Base-by-base conservation (phyloP, 2,329 filamentous ascomycete species). In the Aaosphaeria pasadenensis region DNA sequence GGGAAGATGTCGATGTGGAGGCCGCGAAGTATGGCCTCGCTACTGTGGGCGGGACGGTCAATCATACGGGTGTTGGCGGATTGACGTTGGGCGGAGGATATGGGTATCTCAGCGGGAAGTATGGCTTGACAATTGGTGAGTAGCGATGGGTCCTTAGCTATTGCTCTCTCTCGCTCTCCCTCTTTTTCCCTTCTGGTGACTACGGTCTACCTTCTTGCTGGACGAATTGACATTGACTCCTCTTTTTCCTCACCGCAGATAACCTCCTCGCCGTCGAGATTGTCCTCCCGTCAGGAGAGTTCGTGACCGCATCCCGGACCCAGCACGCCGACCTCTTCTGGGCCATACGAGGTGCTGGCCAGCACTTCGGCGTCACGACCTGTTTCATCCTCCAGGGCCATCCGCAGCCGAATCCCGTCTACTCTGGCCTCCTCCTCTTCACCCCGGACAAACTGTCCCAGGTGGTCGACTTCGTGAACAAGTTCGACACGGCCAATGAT, bases 41-140 rank as follows among this genome's bases (percentile, higher is more conserved):
- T 2, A 81, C 81, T 1, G 79, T 84, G 0, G 82, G 82, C 6
- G 83, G 83, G 3, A 84, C 82, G 0, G 80, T 85, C 7, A 80
- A 80, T 39, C 79, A 85, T 53, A 85, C 82, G 1, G 83, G 83
- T 5, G 78, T 86, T 5, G 82, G 80, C 2, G 83, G 80, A 0
- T 67, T 85, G 11, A 69, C 64, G 1, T 49, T 69, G 62, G 80
- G 80, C 1, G 82, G 82, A 28, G 83, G 82, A 1, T 82, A 81
- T 56, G 81, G 83, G 1, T 77, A 78, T 63, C 66, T 86, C 11
- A 77, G 73, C 29, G 77, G 79, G 1, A 67, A 71, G 31, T 70
- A 81, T 45, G 84, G 84, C 0, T 70, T 85, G 5, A 72, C 72
- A 0, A 77, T 81, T 43, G 79, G 81, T 62, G 74, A 40, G 39